Evolutionary conservation across 495 filamentous ascomycete genomes (phyloP).

Genomic region (Stereocaulon alpinum): DNA sequence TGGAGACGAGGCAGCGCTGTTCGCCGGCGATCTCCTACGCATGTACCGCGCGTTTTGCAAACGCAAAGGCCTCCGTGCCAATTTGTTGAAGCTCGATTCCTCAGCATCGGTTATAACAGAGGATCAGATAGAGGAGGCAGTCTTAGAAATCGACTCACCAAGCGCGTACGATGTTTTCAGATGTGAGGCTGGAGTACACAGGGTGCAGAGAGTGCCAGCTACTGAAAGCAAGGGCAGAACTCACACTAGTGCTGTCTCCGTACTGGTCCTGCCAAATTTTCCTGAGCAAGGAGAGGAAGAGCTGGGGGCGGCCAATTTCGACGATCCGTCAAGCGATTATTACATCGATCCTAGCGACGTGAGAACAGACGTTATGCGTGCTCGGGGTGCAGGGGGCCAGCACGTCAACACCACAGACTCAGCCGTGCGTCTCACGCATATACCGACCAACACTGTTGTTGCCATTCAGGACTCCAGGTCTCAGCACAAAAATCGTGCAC

Average conservation of each 20-base stretch:
- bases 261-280: conserved; percentile 83
- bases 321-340: conserved; percentile 82
- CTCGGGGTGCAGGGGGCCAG: conserved; percentile 85
- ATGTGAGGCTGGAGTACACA: conserved; percentile 85
- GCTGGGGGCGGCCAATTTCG: conserved; percentile 41
- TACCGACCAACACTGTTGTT: conserved; percentile 75
- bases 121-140: conserved; percentile 63
- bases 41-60: conserved; percentile 84
- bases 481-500: conserved; percentile 78
- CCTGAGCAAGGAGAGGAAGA: conserved; percentile 42
- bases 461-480: conserved; percentile 87
- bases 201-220: conserved; percentile 83
- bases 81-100: conserved; percentile 47
- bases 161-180: conserved; percentile 73
- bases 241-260: conserved; percentile 83
- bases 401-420: conserved; percentile 98
- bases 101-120: conserved; percentile 36
- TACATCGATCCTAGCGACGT: conserved; percentile 84
- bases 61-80: conserved; percentile 47
- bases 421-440: conserved; percentile 85
- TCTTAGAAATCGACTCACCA: conserved; percentile 68
- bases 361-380: conserved; percentile 78
- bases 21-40: conserved; percentile 72
- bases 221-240: conserved; percentile 85
- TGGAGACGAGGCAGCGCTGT: conserved; percentile 80